A percentile compares a stretch with the other conserved stretches of the same genome.
Evolutionary conservation across 208 protist genomes (phyloP).

Genomic region (Leishmania martiniquensis): DNA sequence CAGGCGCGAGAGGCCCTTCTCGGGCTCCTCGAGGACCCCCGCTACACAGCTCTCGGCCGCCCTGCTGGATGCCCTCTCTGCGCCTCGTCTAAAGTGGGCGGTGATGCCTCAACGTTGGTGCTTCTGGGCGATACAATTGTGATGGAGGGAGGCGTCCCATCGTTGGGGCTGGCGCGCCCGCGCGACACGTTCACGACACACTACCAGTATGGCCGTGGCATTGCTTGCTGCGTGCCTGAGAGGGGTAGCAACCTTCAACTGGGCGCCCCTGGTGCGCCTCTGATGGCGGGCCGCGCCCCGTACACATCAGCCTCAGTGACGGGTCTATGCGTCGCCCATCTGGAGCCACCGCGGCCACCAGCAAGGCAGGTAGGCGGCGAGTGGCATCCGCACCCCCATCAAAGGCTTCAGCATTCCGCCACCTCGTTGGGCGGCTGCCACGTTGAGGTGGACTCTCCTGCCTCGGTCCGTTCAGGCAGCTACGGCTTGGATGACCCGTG

Average conservation of each 20-base stretch:
- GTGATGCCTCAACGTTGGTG: slow-evolving; percentile 37
- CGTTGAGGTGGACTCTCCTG: background rate
- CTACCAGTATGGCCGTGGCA: slow-evolving; percentile 64
- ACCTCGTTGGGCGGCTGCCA: background rate
- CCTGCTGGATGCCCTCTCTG: slow-evolving; percentile 23
- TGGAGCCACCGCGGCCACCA: background rate
- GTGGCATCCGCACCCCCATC: background rate
- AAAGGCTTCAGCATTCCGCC: background rate
- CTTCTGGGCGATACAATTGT: slow-evolving; percentile 62
- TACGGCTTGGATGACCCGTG: background rate
- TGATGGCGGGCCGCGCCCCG: background rate
- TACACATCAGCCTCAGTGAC: background rate
- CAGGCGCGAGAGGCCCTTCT: slow-evolving; percentile 32
- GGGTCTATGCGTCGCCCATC: slow-evolving; percentile 9
- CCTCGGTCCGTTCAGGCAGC: background rate
- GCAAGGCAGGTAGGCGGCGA: slow-evolving; percentile 8
- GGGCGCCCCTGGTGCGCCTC: background rate
- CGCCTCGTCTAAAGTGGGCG: slow-evolving; percentile 10
- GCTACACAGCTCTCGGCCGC: slow-evolving; percentile 36
- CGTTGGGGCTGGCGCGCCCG: slow-evolving; percentile 36
- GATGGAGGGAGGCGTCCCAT: slow-evolving; percentile 67
- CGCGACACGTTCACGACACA: slow-evolving; percentile 45
- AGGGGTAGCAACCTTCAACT: background rate
- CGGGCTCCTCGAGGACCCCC: slow-evolving; percentile 33
- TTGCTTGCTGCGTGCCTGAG: slow-evolving; percentile 54